Base-by-base conservation (phyloP, 1,284 basidiomycete species). In the Somion occarium region DNA sequence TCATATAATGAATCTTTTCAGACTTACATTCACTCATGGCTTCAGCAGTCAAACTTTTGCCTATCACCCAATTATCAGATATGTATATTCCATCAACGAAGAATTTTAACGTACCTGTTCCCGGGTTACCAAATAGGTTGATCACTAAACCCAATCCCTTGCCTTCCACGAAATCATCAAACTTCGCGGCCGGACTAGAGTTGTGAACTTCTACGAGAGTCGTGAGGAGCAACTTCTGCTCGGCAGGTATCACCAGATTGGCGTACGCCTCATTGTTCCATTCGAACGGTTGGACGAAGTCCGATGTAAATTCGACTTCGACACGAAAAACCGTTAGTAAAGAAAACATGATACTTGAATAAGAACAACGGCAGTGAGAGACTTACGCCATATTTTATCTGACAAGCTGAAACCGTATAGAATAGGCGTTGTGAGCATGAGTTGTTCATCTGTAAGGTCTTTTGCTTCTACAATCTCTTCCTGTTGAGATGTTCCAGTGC, bases 141-240 rank as follows among this genome's bases (percentile, higher is more conserved):
- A 82, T 70, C 24, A 83, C 78, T 18, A 84, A 70, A 2, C 80
- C 82, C 19, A 78, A 73, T 1, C 82, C 82, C 59, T 84, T 83
- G 25, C 79, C 81, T 57, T 76, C 71, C 54, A 83, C 77, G 56
- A 83, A 82, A 58, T 83, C 80, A 53, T 83, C 80, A 52, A 83
- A 79, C 49, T 62, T 58, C 13, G 56, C 51, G 3, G 73, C 72
- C 2, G 73, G 54, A 39, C 74, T 73, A 2, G 69, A 67, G 59
- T 73, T 74, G 56, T 83, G 80, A 0, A 78, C 74, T 56, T 81
- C 78, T 12, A 83, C 74, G 2, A 83, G 72, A 0, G 80, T 79
- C 45, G 75, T 75, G 7, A 84, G 69, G 2, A 83, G 71, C 9
- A 70, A 64, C 66, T 82, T 83, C 45, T 76, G 72, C 42, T 72